Evolutionary conservation across 2,329 filamentous ascomycete genomes (phyloP).

Genomic region (Emydomyces testavorans): DNA sequence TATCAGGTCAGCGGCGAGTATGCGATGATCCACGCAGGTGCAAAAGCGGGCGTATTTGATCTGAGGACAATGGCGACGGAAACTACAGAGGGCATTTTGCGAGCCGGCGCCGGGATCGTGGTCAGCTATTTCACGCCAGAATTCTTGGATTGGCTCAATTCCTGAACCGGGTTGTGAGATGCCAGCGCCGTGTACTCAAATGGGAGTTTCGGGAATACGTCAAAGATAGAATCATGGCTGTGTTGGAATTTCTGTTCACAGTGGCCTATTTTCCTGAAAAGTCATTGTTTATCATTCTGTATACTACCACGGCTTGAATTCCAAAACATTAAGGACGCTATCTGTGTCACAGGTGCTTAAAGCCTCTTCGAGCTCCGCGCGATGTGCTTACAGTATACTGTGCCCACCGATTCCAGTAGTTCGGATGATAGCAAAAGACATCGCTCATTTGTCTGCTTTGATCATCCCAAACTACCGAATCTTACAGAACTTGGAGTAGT

Average conservation of each 20-base stretch:
- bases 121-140: slow-evolving; percentile 89
- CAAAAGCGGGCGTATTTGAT: slow-evolving; percentile 93
- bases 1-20: slow-evolving; percentile 97
- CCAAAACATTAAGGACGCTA: background rate
- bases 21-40: slow-evolving; percentile 93
- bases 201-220: background rate
- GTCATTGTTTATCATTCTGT: no score
- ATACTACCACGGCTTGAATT: background rate
- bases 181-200: background rate
- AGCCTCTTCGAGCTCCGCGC: no score
- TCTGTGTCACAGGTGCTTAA: no score
- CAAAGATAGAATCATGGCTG: background rate
- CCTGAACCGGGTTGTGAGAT: background rate
- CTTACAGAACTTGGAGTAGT: no score
- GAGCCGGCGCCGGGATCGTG: slow-evolving; percentile 85
- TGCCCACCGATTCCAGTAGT: no score
- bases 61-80: slow-evolving; percentile 91
- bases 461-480: no score
- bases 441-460: no score
- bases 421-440: no score
- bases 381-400: no score
- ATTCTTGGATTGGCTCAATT: slow-evolving; percentile 51
- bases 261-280: background rate
- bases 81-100: slow-evolving; percentile 80
- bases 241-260: background rate